These are phyloP conservation scores for Hibiscus mutabilis DNA, from an alignment of 345 rosid species.

Conservation along the genomic window DNA sequence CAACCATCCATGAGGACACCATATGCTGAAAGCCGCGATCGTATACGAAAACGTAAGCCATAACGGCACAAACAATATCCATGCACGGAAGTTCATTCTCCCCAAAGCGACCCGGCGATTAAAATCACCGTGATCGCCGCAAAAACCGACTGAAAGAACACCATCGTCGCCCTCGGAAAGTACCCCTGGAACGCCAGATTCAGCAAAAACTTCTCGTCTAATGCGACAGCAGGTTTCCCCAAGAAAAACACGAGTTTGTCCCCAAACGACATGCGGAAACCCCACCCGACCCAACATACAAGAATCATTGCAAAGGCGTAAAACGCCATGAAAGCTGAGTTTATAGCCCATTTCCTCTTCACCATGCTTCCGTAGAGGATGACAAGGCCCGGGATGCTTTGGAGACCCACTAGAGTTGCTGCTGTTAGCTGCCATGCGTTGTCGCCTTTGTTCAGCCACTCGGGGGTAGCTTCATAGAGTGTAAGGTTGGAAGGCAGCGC, in stretches of 20 bases:
- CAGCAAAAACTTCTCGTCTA: slow-evolving; percentile 37
- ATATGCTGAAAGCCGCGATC: slow-evolving; percentile 33
- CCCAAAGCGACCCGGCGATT: slow-evolving; percentile 39
- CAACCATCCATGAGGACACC: slow-evolving; percentile 45
- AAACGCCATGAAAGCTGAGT: slow-evolving; percentile 54
- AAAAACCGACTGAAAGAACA: slow-evolving; percentile 38
- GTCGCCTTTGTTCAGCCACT: slow-evolving; percentile 48
- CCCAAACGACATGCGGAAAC: slow-evolving; percentile 41
- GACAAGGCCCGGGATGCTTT: slow-evolving; percentile 40
- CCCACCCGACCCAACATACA: slow-evolving; percentile 53
- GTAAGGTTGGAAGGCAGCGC: slow-evolving; percentile 32
- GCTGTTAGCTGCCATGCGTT: slow-evolving; percentile 54
- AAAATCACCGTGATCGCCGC: slow-evolving; percentile 38
- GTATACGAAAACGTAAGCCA: slow-evolving; percentile 42
- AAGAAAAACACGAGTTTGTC: slow-evolving; percentile 29
- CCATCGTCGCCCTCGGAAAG: slow-evolving; percentile 44
- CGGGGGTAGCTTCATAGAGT: slow-evolving; percentile 34
- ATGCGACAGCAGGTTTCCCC: slow-evolving; percentile 27
- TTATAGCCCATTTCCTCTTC: slow-evolving; percentile 41
- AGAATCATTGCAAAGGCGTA: slow-evolving; percentile 41
- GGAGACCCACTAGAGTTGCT: slow-evolving; percentile 45
- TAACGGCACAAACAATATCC: slow-evolving; percentile 46
- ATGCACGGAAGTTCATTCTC: slow-evolving; percentile 48
- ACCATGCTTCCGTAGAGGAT: slow-evolving; percentile 45
- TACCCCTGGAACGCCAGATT: slow-evolving; percentile 26